Evolutionary conservation across 1,139 yeast genomes (phyloP).

Genomic region (Yamadazyma siamensis): DNA sequence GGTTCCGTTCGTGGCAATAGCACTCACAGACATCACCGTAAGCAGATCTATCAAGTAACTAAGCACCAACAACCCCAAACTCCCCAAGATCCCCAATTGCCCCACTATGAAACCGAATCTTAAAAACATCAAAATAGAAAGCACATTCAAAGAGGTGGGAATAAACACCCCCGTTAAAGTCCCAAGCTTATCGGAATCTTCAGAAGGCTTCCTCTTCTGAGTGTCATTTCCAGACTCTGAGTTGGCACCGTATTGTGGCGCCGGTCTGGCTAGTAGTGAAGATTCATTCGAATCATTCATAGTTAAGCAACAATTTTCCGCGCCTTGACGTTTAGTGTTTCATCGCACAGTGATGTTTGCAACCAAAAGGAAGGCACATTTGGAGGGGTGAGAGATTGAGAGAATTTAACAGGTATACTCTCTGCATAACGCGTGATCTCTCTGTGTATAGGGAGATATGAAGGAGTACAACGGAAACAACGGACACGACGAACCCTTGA

Average conservation of each 20-base stretch:
- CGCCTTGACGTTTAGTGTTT: too few species aligned
- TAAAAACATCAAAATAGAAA: slow-evolving; percentile 77
- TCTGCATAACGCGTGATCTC: too few species aligned
- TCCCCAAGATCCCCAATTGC: slow-evolving; percentile 70
- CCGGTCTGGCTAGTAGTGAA: slow-evolving; percentile 1
- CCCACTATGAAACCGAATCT: slow-evolving; percentile 79
- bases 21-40: slow-evolving; percentile 72
- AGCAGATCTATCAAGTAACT: slow-evolving; percentile 65
- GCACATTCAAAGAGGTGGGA: slow-evolving; percentile 71
- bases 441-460: too few species aligned
- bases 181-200: slow-evolving; percentile 45
- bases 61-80: slow-evolving; percentile 52
- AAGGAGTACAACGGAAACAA: too few species aligned
- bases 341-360: too few species aligned
- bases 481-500: too few species aligned
- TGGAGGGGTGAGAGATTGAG: too few species aligned
- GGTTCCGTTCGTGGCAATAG: slow-evolving; percentile 79
- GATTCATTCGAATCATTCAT: slow-evolving; percentile 6
- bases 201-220: background rate
- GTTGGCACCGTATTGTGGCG: slow-evolving; percentile 2
- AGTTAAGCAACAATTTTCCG: too few species aligned
- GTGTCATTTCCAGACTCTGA: background rate
- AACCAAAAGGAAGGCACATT: too few species aligned
- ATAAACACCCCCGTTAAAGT: slow-evolving; percentile 78
- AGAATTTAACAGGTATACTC: too few species aligned